phyloP scores from a whole-genome alignment of 805 yeast genomes.

The Tetrapisispora pingtungensis region DNA sequence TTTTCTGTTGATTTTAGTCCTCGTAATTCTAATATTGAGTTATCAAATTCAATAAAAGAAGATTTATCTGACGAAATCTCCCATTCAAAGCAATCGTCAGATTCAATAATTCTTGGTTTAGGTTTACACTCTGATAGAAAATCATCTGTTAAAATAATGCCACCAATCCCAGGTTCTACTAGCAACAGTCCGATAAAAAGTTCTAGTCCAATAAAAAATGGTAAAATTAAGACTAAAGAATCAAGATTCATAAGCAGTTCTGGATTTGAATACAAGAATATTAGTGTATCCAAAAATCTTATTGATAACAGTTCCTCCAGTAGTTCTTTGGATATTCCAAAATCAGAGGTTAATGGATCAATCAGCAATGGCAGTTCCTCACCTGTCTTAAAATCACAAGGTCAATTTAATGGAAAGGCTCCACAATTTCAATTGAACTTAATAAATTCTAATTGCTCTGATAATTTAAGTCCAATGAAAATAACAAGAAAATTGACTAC shows the following conservation, averaged over 20 bases:
- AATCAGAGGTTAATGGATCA: not conserved
- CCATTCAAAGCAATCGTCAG: slow-evolving; percentile 3
- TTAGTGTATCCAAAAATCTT: slow-evolving; percentile 17
- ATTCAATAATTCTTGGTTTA: slow-evolving; percentile 8
- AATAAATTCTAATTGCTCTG: slow-evolving; percentile 3
- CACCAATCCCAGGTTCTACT: slow-evolving; percentile 25
- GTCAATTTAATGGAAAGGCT: slow-evolving; percentile 13
- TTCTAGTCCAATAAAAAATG: not conserved
- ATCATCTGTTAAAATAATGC: slow-evolving; percentile 5
- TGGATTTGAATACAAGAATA: not conserved
- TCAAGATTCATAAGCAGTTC: not conserved
- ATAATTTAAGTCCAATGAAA: slow-evolving; percentile 9
- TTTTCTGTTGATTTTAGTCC: slow-evolving; percentile 4
- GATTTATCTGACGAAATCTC: not conserved
- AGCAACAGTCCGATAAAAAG: slow-evolving; percentile 18
- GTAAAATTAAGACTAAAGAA: not conserved
- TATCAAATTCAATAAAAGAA: not conserved
- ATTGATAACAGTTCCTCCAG: slow-evolving; percentile 5
- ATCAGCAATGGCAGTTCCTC: slow-evolving; percentile 27
- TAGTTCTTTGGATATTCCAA: not conserved
- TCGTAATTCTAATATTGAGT: not conserved
- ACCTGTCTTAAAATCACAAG: slow-evolving; percentile 35
- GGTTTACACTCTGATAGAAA: slow-evolving; percentile 11
- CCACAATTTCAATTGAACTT: slow-evolving; percentile 12
- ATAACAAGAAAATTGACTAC: slow-evolving; percentile 25